Base-by-base conservation (phyloP, 2,329 filamentous ascomycete genomes). In the Penicillium sp. region DNA sequence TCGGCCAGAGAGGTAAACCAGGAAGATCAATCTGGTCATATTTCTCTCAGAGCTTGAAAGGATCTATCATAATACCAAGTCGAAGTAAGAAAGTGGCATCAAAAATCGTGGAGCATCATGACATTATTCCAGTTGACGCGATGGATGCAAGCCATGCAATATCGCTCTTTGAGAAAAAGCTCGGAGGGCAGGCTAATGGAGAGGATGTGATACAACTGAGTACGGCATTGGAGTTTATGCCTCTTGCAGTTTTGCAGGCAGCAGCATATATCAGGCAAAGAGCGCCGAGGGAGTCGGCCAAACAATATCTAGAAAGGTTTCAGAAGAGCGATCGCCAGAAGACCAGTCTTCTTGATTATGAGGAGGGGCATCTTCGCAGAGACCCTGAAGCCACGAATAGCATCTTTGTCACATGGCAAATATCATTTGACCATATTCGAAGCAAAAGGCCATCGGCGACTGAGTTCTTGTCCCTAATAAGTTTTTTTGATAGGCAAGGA, bases 391-490 rank as follows among this genome's bases (percentile, higher is more conserved):
- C 63, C 1, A 55, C 63, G n/a, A 67, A 68, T 39, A 63, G 59
- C 1, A 60, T 71, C 24, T 18, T 68, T 9, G 34, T 56, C 4
- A 73, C 71, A 1, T 73, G 66, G 71, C 62, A 67, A 37, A 67
- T 73, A 19, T 70, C 70, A 3, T 73, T 73, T 51, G 62, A 72
- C 14, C 39, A 65, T 21, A 67, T 73, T 21, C 57, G 52, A 0
- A 5, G 61, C 43, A 56, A 10, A 18, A 58, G 53, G 34, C 62
- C 51, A 18, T 56, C 57, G 4, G 68, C 69, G 18, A 56, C 63
- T 10, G 55, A 67, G 5, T 47, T 70, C 6, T 48, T 71, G 7
- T 67, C 64, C 4, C 48, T 70, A 0, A 67, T 72, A 65, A 62
- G 61, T 23, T 63, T 69, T 45, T 64, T 69, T 21, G 63, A 72